Conservation (phyloP, 2,329 filamentous ascomycete species). For the Gremmenia infestans region DNA sequence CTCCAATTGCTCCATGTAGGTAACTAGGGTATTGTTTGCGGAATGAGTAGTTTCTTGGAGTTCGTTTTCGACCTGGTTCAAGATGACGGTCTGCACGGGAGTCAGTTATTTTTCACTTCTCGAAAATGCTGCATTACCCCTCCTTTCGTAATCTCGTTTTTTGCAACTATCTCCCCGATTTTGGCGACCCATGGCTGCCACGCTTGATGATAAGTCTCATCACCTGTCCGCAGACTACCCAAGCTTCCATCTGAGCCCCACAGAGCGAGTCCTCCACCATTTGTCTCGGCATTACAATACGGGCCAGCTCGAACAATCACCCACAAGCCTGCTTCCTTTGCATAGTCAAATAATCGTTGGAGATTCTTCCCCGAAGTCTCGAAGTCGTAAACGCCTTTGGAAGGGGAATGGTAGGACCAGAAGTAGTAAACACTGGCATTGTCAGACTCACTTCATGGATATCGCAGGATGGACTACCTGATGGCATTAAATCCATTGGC, state of each 20-base stretch:
- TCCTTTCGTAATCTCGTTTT: slow-evolving; percentile 45
- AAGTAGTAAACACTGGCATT: slow-evolving; percentile 40
- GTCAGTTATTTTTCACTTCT: not conserved
- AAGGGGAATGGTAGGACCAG: slow-evolving; percentile 45
- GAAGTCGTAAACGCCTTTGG: slow-evolving; percentile 44
- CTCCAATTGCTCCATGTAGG: slow-evolving; percentile 49
- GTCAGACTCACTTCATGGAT: slow-evolving; percentile 3
- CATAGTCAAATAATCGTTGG: slow-evolving; percentile 45
- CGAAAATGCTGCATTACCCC: slow-evolving; percentile 28
- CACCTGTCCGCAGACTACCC: slow-evolving; percentile 39
- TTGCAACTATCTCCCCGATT: slow-evolving; percentile 43
- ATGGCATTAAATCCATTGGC: slow-evolving; percentile 49
- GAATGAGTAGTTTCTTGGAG: slow-evolving; percentile 40
- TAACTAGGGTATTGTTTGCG: slow-evolving; percentile 41
- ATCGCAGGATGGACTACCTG: slow-evolving; percentile 25
- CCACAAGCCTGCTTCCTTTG: slow-evolving; percentile 47
- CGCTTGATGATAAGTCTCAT: slow-evolving; percentile 38
- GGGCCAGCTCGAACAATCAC: slow-evolving; percentile 47
- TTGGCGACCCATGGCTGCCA: slow-evolving; percentile 45
- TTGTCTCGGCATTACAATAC: slow-evolving; percentile 48
- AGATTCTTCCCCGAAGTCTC: slow-evolving; percentile 46
- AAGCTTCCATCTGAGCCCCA: slow-evolving; percentile 44
- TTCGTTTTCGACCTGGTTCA: slow-evolving; percentile 51
- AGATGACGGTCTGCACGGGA: slow-evolving; percentile 37
- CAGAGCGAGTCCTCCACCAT: slow-evolving; percentile 41